Percentiles rank a stretch among this genome's conserved stretches.
Conservation (phyloP, 257 asterid species). For the Leonotis leonurus region DNA sequence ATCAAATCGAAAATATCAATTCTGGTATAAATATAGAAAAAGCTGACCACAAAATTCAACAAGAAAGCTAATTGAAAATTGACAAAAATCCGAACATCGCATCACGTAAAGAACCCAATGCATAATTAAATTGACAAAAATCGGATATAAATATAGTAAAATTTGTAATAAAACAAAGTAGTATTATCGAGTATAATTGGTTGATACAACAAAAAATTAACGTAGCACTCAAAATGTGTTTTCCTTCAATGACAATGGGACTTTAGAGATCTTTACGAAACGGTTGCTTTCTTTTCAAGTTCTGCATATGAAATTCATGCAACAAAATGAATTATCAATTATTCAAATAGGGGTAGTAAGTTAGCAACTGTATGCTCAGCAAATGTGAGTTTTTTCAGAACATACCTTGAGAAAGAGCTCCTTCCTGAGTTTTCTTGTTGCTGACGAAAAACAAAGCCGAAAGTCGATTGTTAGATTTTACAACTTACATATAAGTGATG, state of each 20-base stretch:
- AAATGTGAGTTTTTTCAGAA: not conserved
- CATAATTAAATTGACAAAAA: not conserved
- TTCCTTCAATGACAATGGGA: no score
- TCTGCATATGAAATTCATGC: not conserved
- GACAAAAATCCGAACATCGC: no score
- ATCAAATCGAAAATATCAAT: no score
- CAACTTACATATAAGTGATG: not conserved
- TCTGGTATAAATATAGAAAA: no score
- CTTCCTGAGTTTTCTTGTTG: conserved; percentile 21
- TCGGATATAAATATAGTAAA: not conserved
- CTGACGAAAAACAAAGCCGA: conserved; percentile 8
- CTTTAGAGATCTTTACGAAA: conserved; percentile 6
- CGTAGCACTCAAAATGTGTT: not conserved
- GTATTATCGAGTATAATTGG: not conserved
- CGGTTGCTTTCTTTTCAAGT: conserved; percentile 12
- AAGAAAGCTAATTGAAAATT: no score
- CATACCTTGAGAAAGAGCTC: conserved; percentile 25
- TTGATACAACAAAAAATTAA: not conserved
- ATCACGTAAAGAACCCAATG: no score
- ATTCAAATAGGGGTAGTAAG: not conserved
- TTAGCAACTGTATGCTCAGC: not conserved
- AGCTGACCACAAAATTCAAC: no score
- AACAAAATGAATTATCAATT: not conserved
- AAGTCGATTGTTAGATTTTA: not conserved
- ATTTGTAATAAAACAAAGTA: not conserved